Base-by-base conservation (phyloP, 148 eudicot genomes). In the Dianthus caryophyllus region DNA sequence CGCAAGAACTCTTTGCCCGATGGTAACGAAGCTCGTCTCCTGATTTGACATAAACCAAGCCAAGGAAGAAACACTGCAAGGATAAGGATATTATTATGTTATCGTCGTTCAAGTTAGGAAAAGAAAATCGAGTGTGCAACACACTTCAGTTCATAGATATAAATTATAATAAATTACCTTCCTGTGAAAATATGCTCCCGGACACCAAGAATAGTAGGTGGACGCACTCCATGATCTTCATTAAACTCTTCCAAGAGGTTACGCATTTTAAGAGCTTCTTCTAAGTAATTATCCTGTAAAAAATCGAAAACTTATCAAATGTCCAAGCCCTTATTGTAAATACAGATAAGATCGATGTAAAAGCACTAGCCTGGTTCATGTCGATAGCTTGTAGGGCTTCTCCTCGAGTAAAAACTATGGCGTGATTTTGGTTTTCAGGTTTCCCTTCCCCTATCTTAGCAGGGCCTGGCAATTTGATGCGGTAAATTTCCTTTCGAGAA, bases 41-140 rank as follows among this genome's bases (percentile, higher is more conserved):
- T 91, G 97, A 80, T 84, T 88, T 50, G 97, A 91, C 97, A 91
- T 91, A 68, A 91, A 91, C 96, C 97, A 84, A 59, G 97, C 97
- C 88, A 91, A 71, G 57, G 97, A 91, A 67, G 96, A 91, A 27
- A 91, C 97, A 91, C 97, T 91, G 88, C 84, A 84, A 57, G 57
- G 33, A 64, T 64, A 66, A 74, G 41, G 29, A 3, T 70, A 70
- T 36, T 39, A 74, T 33, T 41, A 48, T 22, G 55, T 65, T 65
- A 62, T 71, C 48, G 68, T 38, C 58, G 22, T 60, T 39, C 66
- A 59, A 60, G 59, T 55, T 61, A 2, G 47, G 47, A 60, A 36
- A 24, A 31, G 31, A 55, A 46, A 43, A 59, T n/a, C 57, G 7
- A 48, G 64, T 15, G 44, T 24, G 21, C 58, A 30, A n/a, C n/a